phyloP scores from a whole-genome alignment of 2,329 filamentous ascomycete genomes.

The Zalaria obscura region DNA sequence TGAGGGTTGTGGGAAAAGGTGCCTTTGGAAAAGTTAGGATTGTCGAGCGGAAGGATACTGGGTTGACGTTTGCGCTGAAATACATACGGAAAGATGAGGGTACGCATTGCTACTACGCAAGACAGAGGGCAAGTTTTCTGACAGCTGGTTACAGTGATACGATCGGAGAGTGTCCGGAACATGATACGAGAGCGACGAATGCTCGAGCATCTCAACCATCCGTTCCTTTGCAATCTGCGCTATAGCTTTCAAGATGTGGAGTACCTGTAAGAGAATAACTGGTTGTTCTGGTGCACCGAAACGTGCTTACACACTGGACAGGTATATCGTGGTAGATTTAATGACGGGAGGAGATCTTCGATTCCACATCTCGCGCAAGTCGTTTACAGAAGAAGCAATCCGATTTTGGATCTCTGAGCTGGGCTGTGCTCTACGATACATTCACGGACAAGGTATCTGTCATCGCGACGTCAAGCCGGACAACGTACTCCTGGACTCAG shows the following conservation, averaged over 20 bases:
- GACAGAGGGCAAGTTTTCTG: slow-evolving; percentile 7
- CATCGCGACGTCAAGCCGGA: slow-evolving; percentile 88
- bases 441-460: slow-evolving; percentile 76
- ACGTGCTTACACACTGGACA: slow-evolving; percentile 18
- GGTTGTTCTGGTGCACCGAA: neutral
- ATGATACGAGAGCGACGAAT: slow-evolving; percentile 95
- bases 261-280: slow-evolving; percentile 58
- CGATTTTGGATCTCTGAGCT: slow-evolving; percentile 95
- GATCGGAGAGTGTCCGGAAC: slow-evolving; percentile 93
- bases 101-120: slow-evolving; percentile 26
- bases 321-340: slow-evolving; percentile 86
- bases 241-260: slow-evolving; percentile 99
- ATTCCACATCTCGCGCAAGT: slow-evolving; percentile 96
- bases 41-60: slow-evolving; percentile 92
- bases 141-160: slow-evolving; percentile 55
- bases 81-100: slow-evolving; percentile 99
- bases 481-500: slow-evolving; percentile 74
- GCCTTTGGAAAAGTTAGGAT: slow-evolving; percentile 98
- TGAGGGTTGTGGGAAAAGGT: slow-evolving; percentile 92
- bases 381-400: slow-evolving; percentile 93
- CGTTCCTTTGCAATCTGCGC: slow-evolving; percentile 93
- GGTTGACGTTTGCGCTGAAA: slow-evolving; percentile 87
- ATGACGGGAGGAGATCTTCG: slow-evolving; percentile 96
- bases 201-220: slow-evolving; percentile 95
- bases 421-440: slow-evolving; percentile 77